Evolutionary conservation across 2,329 filamentous ascomycete genomes (phyloP), one percentile per base, ranked within the genome.

Genomic region (Aspergillus clavatus): DNA sequence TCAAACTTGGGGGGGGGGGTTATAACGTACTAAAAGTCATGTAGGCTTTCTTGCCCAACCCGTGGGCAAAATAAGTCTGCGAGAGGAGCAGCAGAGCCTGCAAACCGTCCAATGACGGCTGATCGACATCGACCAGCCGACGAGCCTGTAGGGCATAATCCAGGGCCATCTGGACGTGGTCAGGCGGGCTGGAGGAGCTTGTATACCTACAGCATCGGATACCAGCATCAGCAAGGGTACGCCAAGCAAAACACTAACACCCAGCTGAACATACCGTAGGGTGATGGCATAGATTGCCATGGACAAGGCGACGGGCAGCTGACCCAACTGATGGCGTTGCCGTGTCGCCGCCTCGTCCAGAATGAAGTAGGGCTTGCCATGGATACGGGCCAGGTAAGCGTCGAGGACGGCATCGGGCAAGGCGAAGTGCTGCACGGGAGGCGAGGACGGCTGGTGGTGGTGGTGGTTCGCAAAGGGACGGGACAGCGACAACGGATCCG

Each of bases 31-130:
- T 81, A 56, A 94, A 75, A 29, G 89, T 75, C 88, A 94, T 94
- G 55, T 89, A 93, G 1, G 87, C 84, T 67, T 87, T 93, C 68
- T 87, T 91, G 12, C 88, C 87, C 58, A 85, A 83, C 21, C 89
- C 88, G 23, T 82, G 76, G 27, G 88, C 87, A 39, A 83, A 88
- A 57, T 83, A 90, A 3, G 87, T 83, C 60, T 84, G 81, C 0
- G 85, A 81, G 2, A 95, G 77, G 7, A 95, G 74, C 37, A 95
- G 70, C 12, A 91, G 73, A 2, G 87, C 78, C 63, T 94, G 87
- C 7, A 94, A 68, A 26, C 80, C 79, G 62, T 94, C 87, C 35
- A 93, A 80, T 0, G 83, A 87, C 4, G 88, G 87, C 54, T 91
- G 86, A 58, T 94, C 89, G 7, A 83, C 80, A 61, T 93, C 86